A percentile compares a stretch with the other conserved stretches of the same genome.
phyloP scores from a whole-genome alignment of 2,329 filamentous ascomycete species.

The Rugonectria rugulosa region DNA sequence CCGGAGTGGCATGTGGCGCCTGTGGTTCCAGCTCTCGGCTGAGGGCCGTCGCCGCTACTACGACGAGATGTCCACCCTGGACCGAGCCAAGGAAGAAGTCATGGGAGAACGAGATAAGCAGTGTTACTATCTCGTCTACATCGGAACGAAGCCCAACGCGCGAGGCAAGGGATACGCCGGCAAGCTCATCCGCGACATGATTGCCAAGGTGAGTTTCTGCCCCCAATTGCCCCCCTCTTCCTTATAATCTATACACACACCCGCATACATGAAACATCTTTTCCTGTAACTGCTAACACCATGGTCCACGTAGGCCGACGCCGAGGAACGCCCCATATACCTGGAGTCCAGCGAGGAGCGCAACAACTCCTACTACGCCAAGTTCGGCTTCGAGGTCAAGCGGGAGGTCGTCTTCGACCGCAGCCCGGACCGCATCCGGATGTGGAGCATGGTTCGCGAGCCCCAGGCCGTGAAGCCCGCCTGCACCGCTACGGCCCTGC shows the following conservation, averaged over 20 bases:
- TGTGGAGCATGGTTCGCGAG: conserved; percentile 86
- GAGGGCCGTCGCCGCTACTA: conserved; percentile 81
- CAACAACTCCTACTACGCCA: conserved; percentile 77
- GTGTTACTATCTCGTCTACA: conserved; percentile 84
- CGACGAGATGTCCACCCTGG: conserved; percentile 75
- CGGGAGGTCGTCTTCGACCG: conserved; percentile 70
- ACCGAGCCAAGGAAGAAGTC: conserved; percentile 73
- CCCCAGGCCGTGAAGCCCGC: conserved; percentile 52
- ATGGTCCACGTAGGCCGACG: conserved; percentile 63
- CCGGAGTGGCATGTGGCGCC: conserved; percentile 79
- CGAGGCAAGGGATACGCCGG: conserved; percentile 77
- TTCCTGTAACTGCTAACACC: no score
- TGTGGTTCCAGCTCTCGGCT: conserved; percentile 75
- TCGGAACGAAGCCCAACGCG: conserved; percentile 76
- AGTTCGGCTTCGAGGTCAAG: conserved; percentile 75
- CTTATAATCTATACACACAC: no score
- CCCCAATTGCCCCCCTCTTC: background rate
- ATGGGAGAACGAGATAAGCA: conserved; percentile 72
- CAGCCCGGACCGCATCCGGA: conserved; percentile 63
- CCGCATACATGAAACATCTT: no score
- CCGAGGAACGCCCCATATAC: conserved; percentile 73
- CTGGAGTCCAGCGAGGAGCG: conserved; percentile 76
- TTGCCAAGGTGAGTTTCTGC: conserved; percentile 63
- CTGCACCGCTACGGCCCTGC: conserved; percentile 35
- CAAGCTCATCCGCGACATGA: conserved; percentile 75